Evolutionary conservation across 345 rosid species (phyloP).

Genomic region (Noccaea caerulescens): DNA sequence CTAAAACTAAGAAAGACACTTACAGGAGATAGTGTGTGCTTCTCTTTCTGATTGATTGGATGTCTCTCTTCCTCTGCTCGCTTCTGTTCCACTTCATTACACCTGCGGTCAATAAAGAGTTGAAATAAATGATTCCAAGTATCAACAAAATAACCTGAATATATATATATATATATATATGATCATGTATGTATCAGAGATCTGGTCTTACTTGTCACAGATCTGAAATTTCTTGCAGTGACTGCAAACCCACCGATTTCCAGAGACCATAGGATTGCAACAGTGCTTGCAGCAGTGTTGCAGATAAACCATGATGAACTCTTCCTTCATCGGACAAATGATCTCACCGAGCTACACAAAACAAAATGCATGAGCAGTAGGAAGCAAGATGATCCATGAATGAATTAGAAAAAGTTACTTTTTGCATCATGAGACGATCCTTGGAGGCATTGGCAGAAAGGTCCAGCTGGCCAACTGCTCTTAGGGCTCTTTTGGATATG

Average conservation of each 20-base stretch:
- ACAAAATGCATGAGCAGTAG: background rate
- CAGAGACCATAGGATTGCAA: slow-evolving; percentile 77
- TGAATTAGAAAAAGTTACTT: slow-evolving; percentile 51
- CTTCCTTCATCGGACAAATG: slow-evolving; percentile 90
- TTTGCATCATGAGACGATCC: slow-evolving; percentile 87
- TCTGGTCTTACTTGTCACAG: slow-evolving; percentile 73
- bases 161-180: background rate
- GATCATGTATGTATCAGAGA: slow-evolving; percentile 10
- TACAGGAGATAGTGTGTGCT: slow-evolving; percentile 68
- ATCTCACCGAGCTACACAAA: slow-evolving; percentile 88
- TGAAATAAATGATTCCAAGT: background rate
- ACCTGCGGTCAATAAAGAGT: slow-evolving; percentile 48
- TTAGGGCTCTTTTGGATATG: slow-evolving; percentile 81
- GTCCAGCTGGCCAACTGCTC: slow-evolving; percentile 85
- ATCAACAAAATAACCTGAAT: background rate
- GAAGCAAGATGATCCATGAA: too few relatives aligned
- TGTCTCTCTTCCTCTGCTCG: slow-evolving; percentile 79
- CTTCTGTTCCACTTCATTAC: slow-evolving; percentile 71
- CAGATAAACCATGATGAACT: slow-evolving; percentile 95
- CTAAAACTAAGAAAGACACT: slow-evolving; percentile 35
- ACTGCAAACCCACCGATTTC: slow-evolving; percentile 82
- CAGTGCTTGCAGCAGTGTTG: slow-evolving; percentile 91
- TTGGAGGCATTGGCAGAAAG: slow-evolving; percentile 85
- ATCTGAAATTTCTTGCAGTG: slow-evolving; percentile 88
- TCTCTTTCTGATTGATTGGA: slow-evolving; percentile 72